Evolutionary conservation across 2,329 filamentous ascomycete species (phyloP).

Genomic region (Colletotrichum magnum): DNA sequence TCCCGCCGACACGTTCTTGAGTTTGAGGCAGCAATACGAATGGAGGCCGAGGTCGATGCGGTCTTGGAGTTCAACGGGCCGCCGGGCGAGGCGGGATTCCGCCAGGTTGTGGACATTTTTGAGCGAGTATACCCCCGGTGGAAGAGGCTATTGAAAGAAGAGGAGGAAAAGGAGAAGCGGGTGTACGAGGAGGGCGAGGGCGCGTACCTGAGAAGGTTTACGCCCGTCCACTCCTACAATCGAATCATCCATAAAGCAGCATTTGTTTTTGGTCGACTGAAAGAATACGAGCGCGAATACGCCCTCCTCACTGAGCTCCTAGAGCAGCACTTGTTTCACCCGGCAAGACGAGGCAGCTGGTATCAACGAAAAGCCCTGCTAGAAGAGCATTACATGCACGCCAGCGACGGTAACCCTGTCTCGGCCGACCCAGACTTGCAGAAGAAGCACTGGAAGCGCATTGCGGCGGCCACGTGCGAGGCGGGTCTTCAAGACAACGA

Average conservation of each 20-base stretch:
- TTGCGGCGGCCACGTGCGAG: slow-evolving; percentile 86
- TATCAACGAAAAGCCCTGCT: slow-evolving; percentile 95
- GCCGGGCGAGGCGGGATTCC: slow-evolving; percentile 74
- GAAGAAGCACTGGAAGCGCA: slow-evolving; percentile 86
- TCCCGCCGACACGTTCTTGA: slow-evolving; percentile 84
- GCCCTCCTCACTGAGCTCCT: slow-evolving; percentile 81
- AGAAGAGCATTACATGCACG: slow-evolving; percentile 95
- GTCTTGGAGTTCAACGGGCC: slow-evolving; percentile 85
- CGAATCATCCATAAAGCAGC: slow-evolving; percentile 91
- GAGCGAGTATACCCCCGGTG: slow-evolving; percentile 85
- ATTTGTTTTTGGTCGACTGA: slow-evolving; percentile 83
- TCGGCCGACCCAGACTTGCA: slow-evolving; percentile 63
- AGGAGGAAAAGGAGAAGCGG: slow-evolving; percentile 81
- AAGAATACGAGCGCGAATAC: slow-evolving; percentile 84
- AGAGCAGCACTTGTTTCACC: slow-evolving; percentile 85
- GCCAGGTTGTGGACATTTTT: slow-evolving; percentile 79
- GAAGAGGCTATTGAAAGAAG: slow-evolving; percentile 79
- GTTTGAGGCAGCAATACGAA: slow-evolving; percentile 88
- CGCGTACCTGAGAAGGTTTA: slow-evolving; percentile 90
- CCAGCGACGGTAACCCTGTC: slow-evolving; percentile 61
- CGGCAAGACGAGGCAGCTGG: slow-evolving; percentile 88
- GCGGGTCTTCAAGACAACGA: slow-evolving; percentile 87
- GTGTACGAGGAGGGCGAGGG: slow-evolving; percentile 88
- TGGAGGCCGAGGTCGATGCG: slow-evolving; percentile 85
- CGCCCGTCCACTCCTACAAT: slow-evolving; percentile 93